These are phyloP conservation scores for Dichotomocladium elegans DNA, from an alignment of 371 early-diverging fungal genomes.

Conservation along the genomic window DNA sequence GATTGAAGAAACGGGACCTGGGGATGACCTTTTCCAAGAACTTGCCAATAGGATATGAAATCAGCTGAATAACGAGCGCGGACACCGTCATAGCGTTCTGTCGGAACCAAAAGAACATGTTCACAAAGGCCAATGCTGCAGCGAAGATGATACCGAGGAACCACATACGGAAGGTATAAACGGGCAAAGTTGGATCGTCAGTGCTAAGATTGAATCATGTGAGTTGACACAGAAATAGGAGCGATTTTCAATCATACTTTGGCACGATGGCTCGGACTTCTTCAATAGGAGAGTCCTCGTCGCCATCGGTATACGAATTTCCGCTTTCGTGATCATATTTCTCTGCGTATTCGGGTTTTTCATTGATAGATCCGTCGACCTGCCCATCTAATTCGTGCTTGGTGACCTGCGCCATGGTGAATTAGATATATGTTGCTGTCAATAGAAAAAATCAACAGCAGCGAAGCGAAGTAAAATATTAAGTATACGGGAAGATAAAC, in stretches of 20 bases:
- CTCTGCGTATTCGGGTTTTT: not conserved
- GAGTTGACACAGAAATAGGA: slow-evolving; percentile 3
- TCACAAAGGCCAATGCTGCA: slow-evolving; percentile 57
- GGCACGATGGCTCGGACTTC: slow-evolving; percentile 68
- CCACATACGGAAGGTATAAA: slow-evolving; percentile 75
- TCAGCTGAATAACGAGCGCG: slow-evolving; percentile 54
- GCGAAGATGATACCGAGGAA: slow-evolving; percentile 63
- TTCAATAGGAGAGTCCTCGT: slow-evolving; percentile 75
- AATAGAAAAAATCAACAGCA: not conserved
- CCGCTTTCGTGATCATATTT: not conserved
- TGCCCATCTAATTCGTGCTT: not conserved
- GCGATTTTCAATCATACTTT: slow-evolving; percentile 26
- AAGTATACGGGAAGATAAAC: not conserved
- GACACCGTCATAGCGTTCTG: slow-evolving; percentile 45
- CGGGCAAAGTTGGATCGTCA: slow-evolving; percentile 66
- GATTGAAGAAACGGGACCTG: slow-evolving; percentile 44
- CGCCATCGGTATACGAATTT: slow-evolving; percentile 16
- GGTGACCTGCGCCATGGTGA: not conserved
- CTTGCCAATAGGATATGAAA: slow-evolving; percentile 64
- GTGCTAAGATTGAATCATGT: slow-evolving; percentile 26
- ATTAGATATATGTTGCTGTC: not conserved
- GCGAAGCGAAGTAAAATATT: not conserved
- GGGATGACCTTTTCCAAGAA: slow-evolving; percentile 52
- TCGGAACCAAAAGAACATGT: slow-evolving; percentile 78
- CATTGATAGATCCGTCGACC: not conserved